Evolutionary conservation across 805 yeast species (phyloP), one percentile per base, ranked within the genome.

Genomic region (Myxozyma geophila): DNA sequence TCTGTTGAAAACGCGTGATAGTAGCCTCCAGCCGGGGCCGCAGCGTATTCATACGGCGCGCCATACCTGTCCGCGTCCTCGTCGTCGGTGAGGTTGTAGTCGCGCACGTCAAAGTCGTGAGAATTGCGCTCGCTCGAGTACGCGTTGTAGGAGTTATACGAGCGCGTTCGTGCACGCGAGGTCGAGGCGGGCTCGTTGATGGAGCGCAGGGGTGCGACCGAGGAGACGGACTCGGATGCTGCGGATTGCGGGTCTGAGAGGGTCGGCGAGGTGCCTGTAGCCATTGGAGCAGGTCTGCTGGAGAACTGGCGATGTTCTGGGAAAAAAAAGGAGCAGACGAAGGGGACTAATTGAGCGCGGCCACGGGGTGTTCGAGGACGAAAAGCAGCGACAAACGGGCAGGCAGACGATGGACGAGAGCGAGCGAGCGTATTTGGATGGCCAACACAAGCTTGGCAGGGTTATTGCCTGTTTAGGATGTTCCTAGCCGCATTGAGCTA

Each of bases 161-260:
- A 28, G 28, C 28, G 28, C 28, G 28, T 28, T 43, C 21, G 21
- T 43, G 19, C 6, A 19, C 15, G 47, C 17, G 47, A 43, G 47
- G 47, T 2, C 10, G 17, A 23, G 57, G 15, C 37, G 19, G 17
- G 23, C 28, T 23, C 43, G 35, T 52, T n/a, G 23, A 44, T 23
- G 8, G 48, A 41, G 50, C 49, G 60, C 47, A 39, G 54, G 17
- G 53, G 60, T n/a, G 53, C 54, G 46, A 35, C 40, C n/a, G 53
- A 40, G 48, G 54, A 33, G 39, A 37, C 41, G 7, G 58, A 44
- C 40, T 41, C 50, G 13, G 58, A 44, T 39, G 15, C 23, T 28
- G 58, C 37, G 36, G 56, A 21, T 46, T 12, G 23, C 9, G 55
- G 55, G 28, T 37, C 46, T n/a, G 55, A 40, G 46, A 23, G 55